phyloP scores from a whole-genome alignment of 352 stramenopile species.

The Phytopythium sindhum region DNA sequence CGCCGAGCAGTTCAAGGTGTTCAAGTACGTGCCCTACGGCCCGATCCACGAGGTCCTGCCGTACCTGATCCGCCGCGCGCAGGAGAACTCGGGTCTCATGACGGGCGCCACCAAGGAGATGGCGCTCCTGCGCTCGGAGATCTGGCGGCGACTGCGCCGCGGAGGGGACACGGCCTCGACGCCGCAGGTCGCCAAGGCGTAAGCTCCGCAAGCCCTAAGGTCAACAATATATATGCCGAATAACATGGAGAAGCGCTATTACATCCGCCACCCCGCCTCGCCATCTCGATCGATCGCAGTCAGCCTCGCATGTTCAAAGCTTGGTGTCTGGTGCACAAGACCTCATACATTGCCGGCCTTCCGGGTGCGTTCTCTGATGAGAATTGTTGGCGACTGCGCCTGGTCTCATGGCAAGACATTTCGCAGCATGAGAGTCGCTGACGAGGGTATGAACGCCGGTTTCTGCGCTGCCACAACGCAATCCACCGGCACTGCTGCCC shows the following conservation, averaged over 20 bases:
- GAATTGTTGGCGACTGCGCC: too few species aligned
- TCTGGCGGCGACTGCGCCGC: conserved; percentile 43
- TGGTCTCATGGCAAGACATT: too few species aligned
- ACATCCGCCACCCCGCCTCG: too few species aligned
- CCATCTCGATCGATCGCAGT: too few species aligned
- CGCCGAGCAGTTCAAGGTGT: conserved; percentile 90
- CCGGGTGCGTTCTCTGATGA: too few species aligned
- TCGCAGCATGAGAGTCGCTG: too few species aligned
- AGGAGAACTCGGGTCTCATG: conserved; percentile 95
- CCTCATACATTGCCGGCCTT: too few species aligned
- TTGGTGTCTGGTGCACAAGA: too few species aligned
- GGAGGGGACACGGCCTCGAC: neutral
- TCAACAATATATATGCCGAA: neutral
- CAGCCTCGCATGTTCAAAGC: too few species aligned
- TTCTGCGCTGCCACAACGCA: too few species aligned
- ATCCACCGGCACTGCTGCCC: too few species aligned
- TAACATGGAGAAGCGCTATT: neutral
- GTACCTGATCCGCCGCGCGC: conserved; percentile 95
- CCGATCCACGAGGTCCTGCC: conserved; percentile 95
- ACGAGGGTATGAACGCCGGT: too few species aligned
- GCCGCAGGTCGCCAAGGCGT: conserved; percentile 4
- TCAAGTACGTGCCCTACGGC: conserved; percentile 98
- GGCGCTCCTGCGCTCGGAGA: conserved; percentile 59
- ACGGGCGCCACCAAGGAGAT: conserved; percentile 79
- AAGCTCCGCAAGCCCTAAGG: neutral